Evolutionary conservation across 331 rosid species (phyloP), one percentile per base, ranked within the genome.

Genomic region (Ulmus americana): DNA sequence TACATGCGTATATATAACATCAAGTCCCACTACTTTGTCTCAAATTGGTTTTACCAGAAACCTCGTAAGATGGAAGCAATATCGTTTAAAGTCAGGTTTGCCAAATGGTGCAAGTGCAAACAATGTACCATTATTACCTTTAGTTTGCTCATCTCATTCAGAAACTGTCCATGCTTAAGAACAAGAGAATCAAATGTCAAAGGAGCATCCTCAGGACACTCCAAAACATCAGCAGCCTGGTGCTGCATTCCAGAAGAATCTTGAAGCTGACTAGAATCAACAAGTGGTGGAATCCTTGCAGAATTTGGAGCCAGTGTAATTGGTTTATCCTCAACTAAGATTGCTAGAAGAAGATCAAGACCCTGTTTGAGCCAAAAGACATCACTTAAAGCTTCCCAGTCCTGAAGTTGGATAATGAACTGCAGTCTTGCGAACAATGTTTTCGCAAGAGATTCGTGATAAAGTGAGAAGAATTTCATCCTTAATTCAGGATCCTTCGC

Each of bases 321-420:
- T 67, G 99, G 95, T 55, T 85, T 87, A 71, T 94, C 96, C 82
- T 90, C 99, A 45, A 90, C 96, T 65, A 94, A 79, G 74, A 94
- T 81, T 60, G 99, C 99, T 47, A 94, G 75, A 76, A 94, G 95
- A 74, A 90, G 95, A 83, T 94, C 99, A 56, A 94, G 99, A 69
- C 99, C 99, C 79, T 94, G 99, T 74, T 94, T 94, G 80, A 94
- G 96, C 99, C 99, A 94, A 79, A 94, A 94, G 74, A 87, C 91
- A 75, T 90, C 96, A 74, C 96, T 86, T 80, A 94, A 79, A 66
- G 97, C 95, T 71, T 82, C 95, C 99, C 99, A 94, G 41, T 94
- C 92, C 74, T 94, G 99, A 73, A 69, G 9, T 70, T 94, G 97
- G 76, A 94, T 87, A 56, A 94, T 84, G 79, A 79, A 94, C 67